Evolutionary conservation across 768 basidiomycete species (phyloP).

Genomic region (Pulveroboletus sp.): DNA sequence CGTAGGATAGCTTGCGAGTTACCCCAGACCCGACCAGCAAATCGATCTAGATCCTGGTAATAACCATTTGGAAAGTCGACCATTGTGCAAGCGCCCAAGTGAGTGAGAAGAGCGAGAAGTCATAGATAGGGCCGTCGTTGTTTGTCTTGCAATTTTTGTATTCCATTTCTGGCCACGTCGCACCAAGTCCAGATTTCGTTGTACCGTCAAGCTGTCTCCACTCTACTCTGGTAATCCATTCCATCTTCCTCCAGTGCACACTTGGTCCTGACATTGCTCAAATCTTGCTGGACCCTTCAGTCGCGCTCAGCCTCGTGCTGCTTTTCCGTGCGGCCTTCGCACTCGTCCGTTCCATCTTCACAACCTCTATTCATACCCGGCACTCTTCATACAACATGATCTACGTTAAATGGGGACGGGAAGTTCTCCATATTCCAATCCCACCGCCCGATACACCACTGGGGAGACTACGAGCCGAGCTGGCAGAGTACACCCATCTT

Average conservation of each 20-base stretch:
- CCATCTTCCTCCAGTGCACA: too few species aligned
- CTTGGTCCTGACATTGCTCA: neutral
- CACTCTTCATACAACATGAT: slow-evolving; percentile 32
- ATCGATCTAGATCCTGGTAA: too few species aligned
- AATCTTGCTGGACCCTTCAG: slow-evolving; percentile 5
- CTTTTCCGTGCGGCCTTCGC: slow-evolving; percentile 24
- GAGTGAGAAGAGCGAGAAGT: too few species aligned
- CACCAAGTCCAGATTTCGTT: neutral
- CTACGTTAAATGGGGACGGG: slow-evolving; percentile 49
- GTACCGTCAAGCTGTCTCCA: slow-evolving; percentile 32
- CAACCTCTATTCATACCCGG: neutral
- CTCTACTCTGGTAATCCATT: slow-evolving; percentile 22
- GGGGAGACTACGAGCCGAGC: slow-evolving; percentile 49
- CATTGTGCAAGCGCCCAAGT: too few species aligned
- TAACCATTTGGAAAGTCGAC: too few species aligned
- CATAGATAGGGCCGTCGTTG: too few species aligned
- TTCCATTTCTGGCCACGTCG: slow-evolving; percentile 15
- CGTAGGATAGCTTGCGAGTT: too few species aligned
- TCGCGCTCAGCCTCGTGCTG: slow-evolving; percentile 35
- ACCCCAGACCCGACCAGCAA: too few species aligned
- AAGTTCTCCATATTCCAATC: slow-evolving; percentile 49
- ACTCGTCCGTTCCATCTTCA: slow-evolving; percentile 14
- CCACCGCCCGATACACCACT: slow-evolving; percentile 61
- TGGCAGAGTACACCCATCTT: slow-evolving; percentile 77
- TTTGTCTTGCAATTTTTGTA: too few species aligned